Conservation (phyloP, 2,329 filamentous ascomycete genomes). For the Aspergillus melleus region DNA sequence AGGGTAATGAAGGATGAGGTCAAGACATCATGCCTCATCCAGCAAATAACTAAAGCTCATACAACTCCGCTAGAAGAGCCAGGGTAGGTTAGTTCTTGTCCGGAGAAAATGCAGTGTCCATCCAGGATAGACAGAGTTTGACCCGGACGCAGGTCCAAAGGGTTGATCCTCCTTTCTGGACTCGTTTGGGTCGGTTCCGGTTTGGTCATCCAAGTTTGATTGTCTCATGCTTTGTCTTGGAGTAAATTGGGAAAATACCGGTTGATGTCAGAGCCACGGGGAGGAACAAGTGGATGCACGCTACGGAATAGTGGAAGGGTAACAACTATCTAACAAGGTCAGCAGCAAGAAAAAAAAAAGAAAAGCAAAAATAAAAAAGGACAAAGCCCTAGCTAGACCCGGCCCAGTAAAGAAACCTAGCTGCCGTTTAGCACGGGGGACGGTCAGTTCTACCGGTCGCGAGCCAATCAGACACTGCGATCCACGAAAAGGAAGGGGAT, state of each 20-base stretch:
- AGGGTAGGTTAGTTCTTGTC: slow-evolving; percentile 31
- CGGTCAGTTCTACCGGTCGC: slow-evolving; percentile 4
- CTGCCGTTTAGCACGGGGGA: not conserved
- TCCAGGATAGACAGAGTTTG: slow-evolving; percentile 36
- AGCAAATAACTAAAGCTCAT: slow-evolving; percentile 26
- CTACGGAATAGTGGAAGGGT: slow-evolving; percentile 21
- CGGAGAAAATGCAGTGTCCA: slow-evolving; percentile 32
- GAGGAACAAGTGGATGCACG: slow-evolving; percentile 34
- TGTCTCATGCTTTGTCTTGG: slow-evolving; percentile 27
- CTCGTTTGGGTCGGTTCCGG: slow-evolving; percentile 33
- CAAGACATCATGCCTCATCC: slow-evolving; percentile 37
- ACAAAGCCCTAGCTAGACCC: slow-evolving; percentile 13
- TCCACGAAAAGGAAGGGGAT: slow-evolving; percentile 11
- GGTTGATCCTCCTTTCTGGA: slow-evolving; percentile 41
- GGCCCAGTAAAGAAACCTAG: slow-evolving; percentile 11
- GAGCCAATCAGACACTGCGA: not conserved
- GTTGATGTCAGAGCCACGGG: slow-evolving; percentile 39
- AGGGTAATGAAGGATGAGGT: slow-evolving; percentile 31
- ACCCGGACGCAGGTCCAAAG: slow-evolving; percentile 42
- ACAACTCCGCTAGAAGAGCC: slow-evolving; percentile 26
- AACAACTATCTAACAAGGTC: slow-evolving; percentile 14
- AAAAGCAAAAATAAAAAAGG: slow-evolving; percentile 1
- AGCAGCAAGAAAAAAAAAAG: slow-evolving; percentile 12
- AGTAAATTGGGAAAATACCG: slow-evolving; percentile 27
- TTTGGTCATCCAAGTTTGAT: slow-evolving; percentile 29